phyloP scores from a whole-genome alignment of 2,329 filamentous ascomycete genomes.

The Trichoderma guizhouense region DNA sequence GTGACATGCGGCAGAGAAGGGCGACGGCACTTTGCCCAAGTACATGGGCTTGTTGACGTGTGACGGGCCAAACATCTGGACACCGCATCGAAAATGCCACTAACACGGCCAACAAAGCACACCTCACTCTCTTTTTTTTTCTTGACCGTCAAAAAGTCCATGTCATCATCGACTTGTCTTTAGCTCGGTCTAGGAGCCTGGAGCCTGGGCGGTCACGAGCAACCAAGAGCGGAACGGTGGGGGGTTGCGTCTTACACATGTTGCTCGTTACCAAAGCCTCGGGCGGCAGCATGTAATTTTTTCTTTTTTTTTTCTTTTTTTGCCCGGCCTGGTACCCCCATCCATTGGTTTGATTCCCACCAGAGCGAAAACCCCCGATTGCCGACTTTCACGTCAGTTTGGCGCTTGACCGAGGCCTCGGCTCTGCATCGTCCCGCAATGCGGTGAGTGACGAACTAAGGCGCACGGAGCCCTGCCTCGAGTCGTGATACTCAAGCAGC shows the following conservation, averaged over 20 bases:
- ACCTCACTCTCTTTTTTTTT: neutral
- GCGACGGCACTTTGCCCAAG: neutral
- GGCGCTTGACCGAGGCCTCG: slow-evolving; percentile 12
- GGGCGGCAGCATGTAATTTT: neutral
- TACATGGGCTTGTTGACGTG: neutral
- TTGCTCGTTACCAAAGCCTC: neutral
- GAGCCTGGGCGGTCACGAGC: slow-evolving; percentile 8
- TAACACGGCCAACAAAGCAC: neutral
- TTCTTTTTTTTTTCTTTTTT: neutral
- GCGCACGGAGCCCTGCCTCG: neutral
- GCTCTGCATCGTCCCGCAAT: slow-evolving; percentile 16
- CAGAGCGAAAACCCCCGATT: neutral
- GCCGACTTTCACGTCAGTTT: slow-evolving; percentile 2
- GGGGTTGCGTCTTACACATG: neutral
- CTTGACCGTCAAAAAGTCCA: neutral
- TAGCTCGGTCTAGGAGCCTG: neutral
- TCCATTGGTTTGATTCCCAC: neutral
- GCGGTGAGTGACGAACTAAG: slow-evolving; percentile 7
- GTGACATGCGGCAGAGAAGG: neutral
- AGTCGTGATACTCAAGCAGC: slow-evolving; percentile 2
- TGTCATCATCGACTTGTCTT: slow-evolving; percentile 4
- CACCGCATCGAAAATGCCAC: neutral
- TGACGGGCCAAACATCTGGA: neutral
- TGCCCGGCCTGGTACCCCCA: neutral
- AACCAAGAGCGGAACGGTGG: neutral